Evolutionary conservation across 2,329 filamentous ascomycete species (phyloP).

Genomic region (Talaromyces pinophilus): DNA sequence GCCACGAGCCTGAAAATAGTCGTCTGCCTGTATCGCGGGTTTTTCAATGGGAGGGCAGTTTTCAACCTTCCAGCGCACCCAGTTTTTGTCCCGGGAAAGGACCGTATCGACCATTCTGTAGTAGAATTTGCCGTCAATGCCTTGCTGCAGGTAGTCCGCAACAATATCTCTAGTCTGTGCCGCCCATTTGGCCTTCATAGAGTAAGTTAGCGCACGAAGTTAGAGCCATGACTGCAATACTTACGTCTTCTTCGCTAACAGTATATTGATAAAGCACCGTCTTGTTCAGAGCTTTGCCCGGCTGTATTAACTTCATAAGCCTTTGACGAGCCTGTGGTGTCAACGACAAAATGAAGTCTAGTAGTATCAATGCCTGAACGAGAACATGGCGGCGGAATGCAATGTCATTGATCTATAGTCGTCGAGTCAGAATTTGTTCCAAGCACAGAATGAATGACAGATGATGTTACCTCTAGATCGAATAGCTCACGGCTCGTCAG

Average conservation of each 20-base stretch:
- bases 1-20: constrained; percentile 69
- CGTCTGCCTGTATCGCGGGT: constrained; percentile 66
- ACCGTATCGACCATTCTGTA: constrained; percentile 97
- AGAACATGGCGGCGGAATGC: constrained; percentile 93
- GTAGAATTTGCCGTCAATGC: constrained; percentile 85
- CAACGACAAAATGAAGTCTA: constrained; percentile 93
- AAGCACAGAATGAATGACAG: constrained; percentile 4
- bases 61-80: constrained; percentile 98
- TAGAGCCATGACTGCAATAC: constrained; percentile 25
- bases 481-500: constrained; percentile 97
- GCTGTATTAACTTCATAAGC: constrained; percentile 49
- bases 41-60: constrained; percentile 84
- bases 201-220: constrained; percentile 25
- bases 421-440: not conserved
- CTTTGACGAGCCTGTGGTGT: constrained; percentile 80
- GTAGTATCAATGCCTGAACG: constrained; percentile 89
- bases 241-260: constrained; percentile 79
- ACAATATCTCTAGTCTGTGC: constrained; percentile 74
- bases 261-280: constrained; percentile 82
- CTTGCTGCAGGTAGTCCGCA: constrained; percentile 77
- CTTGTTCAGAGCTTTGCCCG: constrained; percentile 70
- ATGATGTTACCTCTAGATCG: constrained; percentile 72
- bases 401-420: constrained; percentile 75
- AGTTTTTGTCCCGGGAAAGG: constrained; percentile 93
- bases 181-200: constrained; percentile 76